These are phyloP conservation scores for Massarina eburnea DNA, from an alignment of 2,329 filamentous ascomycete genomes.

Conservation along the genomic window DNA sequence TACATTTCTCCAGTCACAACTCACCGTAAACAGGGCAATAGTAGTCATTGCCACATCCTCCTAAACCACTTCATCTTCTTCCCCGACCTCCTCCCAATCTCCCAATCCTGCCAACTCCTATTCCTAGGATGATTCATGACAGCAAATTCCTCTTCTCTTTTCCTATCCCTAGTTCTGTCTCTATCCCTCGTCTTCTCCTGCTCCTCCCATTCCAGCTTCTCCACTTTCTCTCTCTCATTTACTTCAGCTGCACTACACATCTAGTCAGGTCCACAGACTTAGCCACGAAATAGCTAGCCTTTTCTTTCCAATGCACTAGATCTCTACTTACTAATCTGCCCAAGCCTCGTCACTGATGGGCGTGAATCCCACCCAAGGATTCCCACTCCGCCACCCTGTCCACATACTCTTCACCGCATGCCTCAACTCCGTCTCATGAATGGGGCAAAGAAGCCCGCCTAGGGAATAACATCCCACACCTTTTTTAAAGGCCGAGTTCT, in stretches of 20 bases:
- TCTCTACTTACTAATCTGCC: not conserved
- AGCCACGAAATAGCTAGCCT: not conserved
- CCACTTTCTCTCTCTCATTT: not conserved
- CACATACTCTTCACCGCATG: not conserved
- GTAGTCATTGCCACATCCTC: not conserved
- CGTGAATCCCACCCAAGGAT: not conserved
- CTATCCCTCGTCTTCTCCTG: not conserved
- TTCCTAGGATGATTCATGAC: too few relatives aligned
- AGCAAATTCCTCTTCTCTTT: too few relatives aligned
- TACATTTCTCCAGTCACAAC: too few relatives aligned
- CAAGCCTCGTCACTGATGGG: not conserved
- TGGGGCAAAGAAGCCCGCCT: not conserved
- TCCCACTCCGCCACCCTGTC: not conserved
- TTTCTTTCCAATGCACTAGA: not conserved
- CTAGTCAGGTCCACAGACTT: not conserved
- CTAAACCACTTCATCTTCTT: not conserved
- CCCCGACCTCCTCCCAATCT: too few relatives aligned
- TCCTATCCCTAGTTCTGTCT: too few relatives aligned
- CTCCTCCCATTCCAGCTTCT: not conserved
- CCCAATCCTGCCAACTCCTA: not conserved
- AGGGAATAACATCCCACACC: not conserved
- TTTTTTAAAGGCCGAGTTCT: not conserved
- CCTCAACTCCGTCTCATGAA: not conserved
- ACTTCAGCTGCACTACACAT: too few relatives aligned
- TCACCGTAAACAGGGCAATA: too few relatives aligned